Percentiles rank a stretch among this genome's conserved stretches.
Conservation (phyloP, 169 alveolate genomes). For the Plasmodium adleri region DNA sequence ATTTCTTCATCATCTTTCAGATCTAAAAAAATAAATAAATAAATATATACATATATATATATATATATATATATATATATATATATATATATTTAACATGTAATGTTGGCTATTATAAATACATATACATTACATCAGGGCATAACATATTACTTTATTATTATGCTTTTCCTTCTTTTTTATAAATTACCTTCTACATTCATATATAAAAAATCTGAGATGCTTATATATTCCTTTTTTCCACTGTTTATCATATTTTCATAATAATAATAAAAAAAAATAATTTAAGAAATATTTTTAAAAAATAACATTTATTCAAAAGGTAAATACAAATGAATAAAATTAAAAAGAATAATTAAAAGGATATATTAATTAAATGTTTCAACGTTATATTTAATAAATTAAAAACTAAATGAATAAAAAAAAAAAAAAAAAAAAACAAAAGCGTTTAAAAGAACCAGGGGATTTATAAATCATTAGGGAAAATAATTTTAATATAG, state of each 20-base stretch:
- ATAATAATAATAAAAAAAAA: neutral
- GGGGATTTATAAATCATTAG: neutral
- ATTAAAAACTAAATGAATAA: neutral
- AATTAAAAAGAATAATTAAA: no score
- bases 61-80: neutral
- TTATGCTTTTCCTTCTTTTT: neutral
- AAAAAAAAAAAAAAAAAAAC: conserved; percentile 25
- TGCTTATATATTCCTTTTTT: conserved; percentile 11
- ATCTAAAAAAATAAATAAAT: neutral
- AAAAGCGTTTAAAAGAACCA: neutral
- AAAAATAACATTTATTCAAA: neutral
- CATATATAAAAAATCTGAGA: conserved; percentile 28
- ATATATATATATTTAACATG: neutral
- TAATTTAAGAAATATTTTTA: neutral
- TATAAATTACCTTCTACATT: conserved; percentile 41
- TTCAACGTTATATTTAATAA: neutral
- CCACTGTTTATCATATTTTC: conserved; percentile 18
- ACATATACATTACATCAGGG: no score
- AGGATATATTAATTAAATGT: no score
- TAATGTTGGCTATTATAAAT: no score
- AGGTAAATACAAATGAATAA: neutral
- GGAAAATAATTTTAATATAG: neutral
- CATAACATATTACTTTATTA: neutral
- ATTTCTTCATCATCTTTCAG: conserved; percentile 56
- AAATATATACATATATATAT: neutral